Conservation (phyloP, 345 rosid species). For the Rubroshorea leprosula region DNA sequence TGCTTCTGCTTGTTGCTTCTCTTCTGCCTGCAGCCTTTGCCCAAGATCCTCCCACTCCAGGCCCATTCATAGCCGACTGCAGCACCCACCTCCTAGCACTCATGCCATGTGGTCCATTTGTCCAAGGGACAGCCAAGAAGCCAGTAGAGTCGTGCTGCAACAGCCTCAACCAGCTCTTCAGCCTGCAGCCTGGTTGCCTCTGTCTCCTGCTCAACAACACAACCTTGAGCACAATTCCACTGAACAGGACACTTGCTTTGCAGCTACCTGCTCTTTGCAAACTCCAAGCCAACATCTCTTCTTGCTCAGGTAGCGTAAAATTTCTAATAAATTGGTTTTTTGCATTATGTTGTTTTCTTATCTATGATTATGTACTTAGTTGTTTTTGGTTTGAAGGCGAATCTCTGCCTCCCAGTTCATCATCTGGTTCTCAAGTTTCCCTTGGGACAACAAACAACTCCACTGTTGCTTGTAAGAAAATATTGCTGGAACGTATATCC, state of each 20-base stretch:
- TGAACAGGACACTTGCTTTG: conserved; percentile 58
- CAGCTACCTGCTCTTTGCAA: conserved; percentile 56
- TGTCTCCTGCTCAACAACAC: conserved; percentile 65
- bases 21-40: conserved; percentile 25
- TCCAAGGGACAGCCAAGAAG: conserved; percentile 47
- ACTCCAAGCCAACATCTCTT: conserved; percentile 36
- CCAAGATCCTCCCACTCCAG: conserved; percentile 32
- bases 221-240: conserved; percentile 41
- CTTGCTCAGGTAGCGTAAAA: conserved; percentile 45
- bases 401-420: conserved; percentile 21
- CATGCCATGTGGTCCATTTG: conserved; percentile 64
- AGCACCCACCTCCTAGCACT: conserved; percentile 47
- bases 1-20: conserved; percentile 25
- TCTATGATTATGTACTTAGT: not conserved
- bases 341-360: not conserved
- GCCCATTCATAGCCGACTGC: conserved; percentile 38
- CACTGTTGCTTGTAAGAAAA: conserved; percentile 35
- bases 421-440: conserved; percentile 43
- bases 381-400: conserved; percentile 21
- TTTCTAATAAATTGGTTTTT: not conserved
- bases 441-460: conserved; percentile 34
- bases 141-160: conserved; percentile 62
- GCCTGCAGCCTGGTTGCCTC: conserved; percentile 51
- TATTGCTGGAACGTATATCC: no score
- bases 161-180: conserved; percentile 50